Conservation (phyloP, 176 grass and related monocot species). For the Cocos nucifera region DNA sequence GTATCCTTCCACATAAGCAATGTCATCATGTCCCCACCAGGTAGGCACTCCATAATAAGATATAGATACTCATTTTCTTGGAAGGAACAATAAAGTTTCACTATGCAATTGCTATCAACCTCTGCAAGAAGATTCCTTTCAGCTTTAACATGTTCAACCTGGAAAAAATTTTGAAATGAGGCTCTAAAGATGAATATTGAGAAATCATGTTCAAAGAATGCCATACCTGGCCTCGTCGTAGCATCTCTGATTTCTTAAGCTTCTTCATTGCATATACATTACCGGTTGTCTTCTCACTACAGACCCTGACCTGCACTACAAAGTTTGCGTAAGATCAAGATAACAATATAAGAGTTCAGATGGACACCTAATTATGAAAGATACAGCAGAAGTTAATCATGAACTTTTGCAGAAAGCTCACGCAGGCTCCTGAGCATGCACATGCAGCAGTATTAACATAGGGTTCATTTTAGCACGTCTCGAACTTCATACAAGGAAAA, state of each 20-base stretch:
- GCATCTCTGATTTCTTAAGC: slow-evolving; percentile 95
- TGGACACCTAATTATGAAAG: too few relatives aligned
- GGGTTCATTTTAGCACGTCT: too few relatives aligned
- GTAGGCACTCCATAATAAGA: slow-evolving; percentile 82
- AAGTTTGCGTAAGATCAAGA: neutral
- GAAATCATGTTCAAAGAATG: neutral
- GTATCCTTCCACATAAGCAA: slow-evolving; percentile 56
- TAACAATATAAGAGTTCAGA: too few relatives aligned
- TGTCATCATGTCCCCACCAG: slow-evolving; percentile 84
- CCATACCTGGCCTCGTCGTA: slow-evolving; percentile 83
- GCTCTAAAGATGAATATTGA: neutral
- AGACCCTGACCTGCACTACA: slow-evolving; percentile 77
- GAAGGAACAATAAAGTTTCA: slow-evolving; percentile 80
- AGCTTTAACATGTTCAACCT: slow-evolving; percentile 80
- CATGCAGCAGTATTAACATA: too few relatives aligned
- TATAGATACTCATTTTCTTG: slow-evolving; percentile 71
- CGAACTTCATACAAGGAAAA: too few relatives aligned
- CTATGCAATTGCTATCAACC: slow-evolving; percentile 65
- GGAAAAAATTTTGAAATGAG: slow-evolving; percentile 9
- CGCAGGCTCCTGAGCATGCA: too few relatives aligned
- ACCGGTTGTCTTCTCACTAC: slow-evolving; percentile 73
- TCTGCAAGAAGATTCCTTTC: slow-evolving; percentile 77
- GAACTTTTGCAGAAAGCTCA: too few relatives aligned
- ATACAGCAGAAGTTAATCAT: too few relatives aligned
- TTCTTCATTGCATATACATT: slow-evolving; percentile 99